phyloP scores from a whole-genome alignment of 2,329 filamentous ascomycete species.

The Phialemonium atrogriseum region DNA sequence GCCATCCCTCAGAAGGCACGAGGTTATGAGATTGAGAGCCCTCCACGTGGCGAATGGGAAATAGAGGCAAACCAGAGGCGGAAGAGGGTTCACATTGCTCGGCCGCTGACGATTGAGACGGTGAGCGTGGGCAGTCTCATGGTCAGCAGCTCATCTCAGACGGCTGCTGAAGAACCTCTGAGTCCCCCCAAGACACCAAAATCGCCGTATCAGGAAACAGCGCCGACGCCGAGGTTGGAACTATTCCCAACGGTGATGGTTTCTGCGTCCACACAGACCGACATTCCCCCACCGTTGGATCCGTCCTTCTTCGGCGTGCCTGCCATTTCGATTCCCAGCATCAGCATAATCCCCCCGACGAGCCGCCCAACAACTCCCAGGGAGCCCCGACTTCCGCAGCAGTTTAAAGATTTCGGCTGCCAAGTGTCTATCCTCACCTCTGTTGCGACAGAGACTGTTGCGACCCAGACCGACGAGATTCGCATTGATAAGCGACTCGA shows the following conservation, averaged over 20 bases:
- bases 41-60: conserved; percentile 43
- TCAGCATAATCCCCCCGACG: conserved; percentile 81
- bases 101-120: conserved; percentile 41
- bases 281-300: conserved; percentile 23
- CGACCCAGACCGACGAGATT: conserved; percentile 84
- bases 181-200: conserved; percentile 60
- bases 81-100: conserved; percentile 54
- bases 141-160: conserved; percentile 59
- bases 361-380: conserved; percentile 75
- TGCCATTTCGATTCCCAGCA: conserved; percentile 63
- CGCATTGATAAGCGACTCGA: conserved; percentile 70
- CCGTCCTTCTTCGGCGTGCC: conserved; percentile 22
- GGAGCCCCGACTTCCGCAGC: conserved; percentile 67
- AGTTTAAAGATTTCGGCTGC: conserved; percentile 73
- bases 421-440: conserved; percentile 57
- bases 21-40: conserved; percentile 34
- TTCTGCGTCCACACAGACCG: conserved; percentile 57
- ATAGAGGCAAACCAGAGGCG: conserved; percentile 67
- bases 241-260: conserved; percentile 37
- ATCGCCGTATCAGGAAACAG: conserved; percentile 32
- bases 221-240: conserved; percentile 22
- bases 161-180: conserved; percentile 47
- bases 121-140: conserved; percentile 35
- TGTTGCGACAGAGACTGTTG: conserved; percentile 43
- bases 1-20: conserved; percentile 22